Evolutionary conservation across 129 eudicot species (phyloP).

Genomic region (Scalesia atractyloides): DNA sequence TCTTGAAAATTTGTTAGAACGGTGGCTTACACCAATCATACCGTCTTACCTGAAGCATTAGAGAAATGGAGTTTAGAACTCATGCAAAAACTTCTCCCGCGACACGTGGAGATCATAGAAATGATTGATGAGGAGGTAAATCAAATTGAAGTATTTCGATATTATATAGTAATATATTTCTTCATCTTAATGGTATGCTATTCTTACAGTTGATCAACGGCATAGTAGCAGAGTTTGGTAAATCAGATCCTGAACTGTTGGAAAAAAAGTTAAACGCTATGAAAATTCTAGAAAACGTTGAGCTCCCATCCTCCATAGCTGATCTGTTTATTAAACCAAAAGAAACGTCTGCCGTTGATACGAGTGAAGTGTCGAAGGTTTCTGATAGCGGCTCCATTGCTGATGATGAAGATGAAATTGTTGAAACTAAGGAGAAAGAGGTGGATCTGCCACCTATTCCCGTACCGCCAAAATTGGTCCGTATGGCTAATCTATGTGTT

Average conservation of each 20-base stretch:
- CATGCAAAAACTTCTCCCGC: conserved; percentile 87
- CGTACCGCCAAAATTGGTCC: conserved; percentile 70
- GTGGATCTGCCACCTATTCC: conserved; percentile 49
- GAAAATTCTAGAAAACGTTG: conserved; percentile 92
- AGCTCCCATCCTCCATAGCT: conserved; percentile 66
- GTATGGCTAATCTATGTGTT: conserved; percentile 95
- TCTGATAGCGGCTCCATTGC: conserved; percentile 32
- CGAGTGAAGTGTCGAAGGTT: conserved; percentile 34
- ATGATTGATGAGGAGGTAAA: conserved; percentile 86
- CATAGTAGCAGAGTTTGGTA: conserved; percentile 73
- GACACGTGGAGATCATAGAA: conserved; percentile 92
- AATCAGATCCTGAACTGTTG: conserved; percentile 71
- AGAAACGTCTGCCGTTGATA: conserved; percentile 38
- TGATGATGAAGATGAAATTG: conserved; percentile 40
- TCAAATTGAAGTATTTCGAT: background rate
- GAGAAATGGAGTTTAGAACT: conserved; percentile 98
- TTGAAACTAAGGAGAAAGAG: conserved; percentile 38
- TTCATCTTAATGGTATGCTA: conserved; percentile 19
- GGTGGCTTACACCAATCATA: conserved; percentile 93
- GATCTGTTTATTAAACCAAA: conserved; percentile 59
- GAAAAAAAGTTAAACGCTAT: conserved; percentile 62
- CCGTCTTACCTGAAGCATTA: conserved; percentile 95
- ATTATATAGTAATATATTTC: conserved; percentile 4
- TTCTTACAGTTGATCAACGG: conserved; percentile 61
- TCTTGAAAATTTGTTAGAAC: conserved; percentile 59